Conservation (phyloP, 1,139 yeast genomes). For the Komagataea norvegica region DNA sequence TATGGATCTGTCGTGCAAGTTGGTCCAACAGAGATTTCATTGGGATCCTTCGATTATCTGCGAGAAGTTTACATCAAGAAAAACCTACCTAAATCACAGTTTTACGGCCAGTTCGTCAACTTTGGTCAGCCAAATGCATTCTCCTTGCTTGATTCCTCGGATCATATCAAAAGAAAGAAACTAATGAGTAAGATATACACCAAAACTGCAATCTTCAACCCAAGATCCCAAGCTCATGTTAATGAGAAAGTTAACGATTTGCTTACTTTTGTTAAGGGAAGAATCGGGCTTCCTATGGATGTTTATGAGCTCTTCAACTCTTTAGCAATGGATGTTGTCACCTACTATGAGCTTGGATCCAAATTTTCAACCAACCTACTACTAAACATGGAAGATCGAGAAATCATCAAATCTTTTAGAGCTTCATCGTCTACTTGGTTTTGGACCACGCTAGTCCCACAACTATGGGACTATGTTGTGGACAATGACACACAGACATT, state of each 20-base stretch:
- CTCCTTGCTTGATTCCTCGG: constrained; percentile 44
- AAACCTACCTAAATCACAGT: constrained; percentile 55
- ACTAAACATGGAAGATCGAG: constrained; percentile 35
- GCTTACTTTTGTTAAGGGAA: constrained; percentile 19
- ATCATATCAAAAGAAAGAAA: constrained; percentile 48
- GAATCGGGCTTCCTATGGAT: constrained; percentile 36
- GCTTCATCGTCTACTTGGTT: constrained; percentile 62
- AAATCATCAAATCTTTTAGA: constrained; percentile 46
- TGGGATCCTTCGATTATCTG: constrained; percentile 47
- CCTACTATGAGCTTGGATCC: constrained; percentile 56
- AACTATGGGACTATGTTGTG: constrained; percentile 48
- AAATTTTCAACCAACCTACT: constrained; percentile 38
- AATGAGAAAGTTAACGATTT: constrained; percentile 29
- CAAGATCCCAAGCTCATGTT: constrained; percentile 20
- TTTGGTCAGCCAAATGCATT: constrained; percentile 58
- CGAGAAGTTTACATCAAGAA: constrained; percentile 51
- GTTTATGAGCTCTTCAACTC: constrained; percentile 59
- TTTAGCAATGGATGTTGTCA: constrained; percentile 70
- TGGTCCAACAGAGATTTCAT: constrained; percentile 59
- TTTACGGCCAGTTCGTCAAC: constrained; percentile 59
- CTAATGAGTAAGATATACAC: constrained; percentile 45
- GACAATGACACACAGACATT: constrained; percentile 37
- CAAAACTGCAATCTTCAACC: constrained; percentile 33
- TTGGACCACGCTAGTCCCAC: constrained; percentile 63
- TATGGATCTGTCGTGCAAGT: constrained; percentile 62